Evolutionary conservation across 2,329 filamentous ascomycete species (phyloP).

Genomic region (Zalaria obscura): DNA sequence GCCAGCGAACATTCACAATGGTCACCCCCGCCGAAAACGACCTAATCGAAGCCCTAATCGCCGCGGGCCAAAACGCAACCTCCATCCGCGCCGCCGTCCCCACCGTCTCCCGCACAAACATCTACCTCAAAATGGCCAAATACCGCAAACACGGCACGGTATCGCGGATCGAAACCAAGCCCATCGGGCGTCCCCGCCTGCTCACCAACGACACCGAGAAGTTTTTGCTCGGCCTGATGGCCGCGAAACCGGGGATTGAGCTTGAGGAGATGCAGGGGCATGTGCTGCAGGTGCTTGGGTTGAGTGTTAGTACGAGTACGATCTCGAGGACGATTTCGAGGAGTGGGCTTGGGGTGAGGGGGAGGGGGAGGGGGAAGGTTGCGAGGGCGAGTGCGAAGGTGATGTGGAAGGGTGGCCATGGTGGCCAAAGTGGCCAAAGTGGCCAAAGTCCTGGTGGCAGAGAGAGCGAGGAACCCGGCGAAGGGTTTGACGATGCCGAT

Average conservation of each 20-base stretch:
- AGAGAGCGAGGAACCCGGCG: no score
- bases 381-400: not conserved
- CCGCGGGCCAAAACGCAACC: constrained; percentile 3
- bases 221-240: constrained; percentile 5
- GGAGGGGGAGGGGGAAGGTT: constrained; percentile 1
- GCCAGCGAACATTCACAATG: not conserved
- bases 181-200: constrained; percentile 4
- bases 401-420: no score
- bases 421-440: no score
- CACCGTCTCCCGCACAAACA: constrained; percentile 5
- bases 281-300: constrained; percentile 1
- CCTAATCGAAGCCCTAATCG: constrained; percentile 4
- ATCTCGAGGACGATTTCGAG: constrained; percentile 4
- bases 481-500: no score
- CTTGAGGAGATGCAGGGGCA: constrained; percentile 6
- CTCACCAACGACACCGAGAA: constrained; percentile 4
- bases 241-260: constrained; percentile 5
- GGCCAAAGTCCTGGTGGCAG: no score
- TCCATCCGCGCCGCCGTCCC: constrained; percentile 6
- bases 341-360: not conserved
- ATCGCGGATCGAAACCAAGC: constrained; percentile 5
- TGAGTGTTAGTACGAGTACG: constrained; percentile 5
- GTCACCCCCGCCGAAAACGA: constrained; percentile 5
- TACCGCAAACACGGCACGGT: constrained; percentile 6
- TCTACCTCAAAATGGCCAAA: constrained; percentile 6